A percentile compares a stretch with the other conserved stretches of the same genome.
Evolutionary conservation across 768 basidiomycete genomes (phyloP).

Genomic region (Sarcodon sp.): DNA sequence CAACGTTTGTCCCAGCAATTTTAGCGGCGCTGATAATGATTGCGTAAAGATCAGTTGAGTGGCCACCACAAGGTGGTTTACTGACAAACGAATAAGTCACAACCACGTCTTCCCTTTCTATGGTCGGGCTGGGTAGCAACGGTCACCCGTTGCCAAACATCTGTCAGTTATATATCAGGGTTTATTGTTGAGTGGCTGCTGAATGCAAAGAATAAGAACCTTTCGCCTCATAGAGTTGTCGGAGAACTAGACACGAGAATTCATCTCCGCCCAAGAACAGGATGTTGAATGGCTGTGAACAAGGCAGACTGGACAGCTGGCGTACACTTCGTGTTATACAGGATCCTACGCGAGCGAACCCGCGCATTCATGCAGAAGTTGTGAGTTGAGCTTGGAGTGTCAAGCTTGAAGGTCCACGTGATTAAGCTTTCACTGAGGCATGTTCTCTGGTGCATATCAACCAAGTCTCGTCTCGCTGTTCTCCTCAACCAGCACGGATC

Average conservation of each 20-base stretch:
- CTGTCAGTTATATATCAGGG: slow-evolving; percentile 22
- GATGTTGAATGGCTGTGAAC: slow-evolving; percentile 42
- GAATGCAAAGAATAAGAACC: slow-evolving; percentile 27
- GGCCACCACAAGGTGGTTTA: background rate
- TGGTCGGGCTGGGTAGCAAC: slow-evolving; percentile 67
- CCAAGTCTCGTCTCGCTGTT: slow-evolving; percentile 58
- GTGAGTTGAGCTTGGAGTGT: background rate
- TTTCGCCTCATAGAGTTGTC: slow-evolving; percentile 43
- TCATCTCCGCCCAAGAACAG: slow-evolving; percentile 84
- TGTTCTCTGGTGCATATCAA: slow-evolving; percentile 51
- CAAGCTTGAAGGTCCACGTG: background rate
- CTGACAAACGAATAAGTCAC: slow-evolving; percentile 44
- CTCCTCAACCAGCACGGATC: slow-evolving; percentile 57
- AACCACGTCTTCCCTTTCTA: slow-evolving; percentile 47
- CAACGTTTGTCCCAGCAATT: slow-evolving; percentile 38
- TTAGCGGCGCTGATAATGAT: slow-evolving; percentile 50
- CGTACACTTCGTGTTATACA: slow-evolving; percentile 2
- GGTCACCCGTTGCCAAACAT: slow-evolving; percentile 60
- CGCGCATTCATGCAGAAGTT: background rate
- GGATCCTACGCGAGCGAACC: background rate
- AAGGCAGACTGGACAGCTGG: slow-evolving; percentile 1
- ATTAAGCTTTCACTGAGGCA: slow-evolving; percentile 8
- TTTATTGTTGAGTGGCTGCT: too few species aligned
- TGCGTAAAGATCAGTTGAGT: background rate
- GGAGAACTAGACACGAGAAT: slow-evolving; percentile 70